Evolutionary conservation across 1,284 basidiomycete species (phyloP), one percentile per base, ranked within the genome.

Genomic region (Sparassis latifolia): DNA sequence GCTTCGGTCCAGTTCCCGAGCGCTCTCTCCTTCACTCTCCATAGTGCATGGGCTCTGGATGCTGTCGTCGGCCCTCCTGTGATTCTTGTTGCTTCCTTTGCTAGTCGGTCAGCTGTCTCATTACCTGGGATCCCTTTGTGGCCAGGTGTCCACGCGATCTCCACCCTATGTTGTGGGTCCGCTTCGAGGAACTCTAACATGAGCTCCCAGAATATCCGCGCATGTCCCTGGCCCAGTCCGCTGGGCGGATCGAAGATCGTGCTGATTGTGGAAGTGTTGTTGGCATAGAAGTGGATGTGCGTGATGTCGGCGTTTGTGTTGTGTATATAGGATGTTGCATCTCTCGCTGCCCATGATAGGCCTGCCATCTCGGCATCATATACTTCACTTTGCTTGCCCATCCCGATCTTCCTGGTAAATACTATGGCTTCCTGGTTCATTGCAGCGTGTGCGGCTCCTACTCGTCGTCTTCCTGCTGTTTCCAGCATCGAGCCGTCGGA

Each of bases 81-180:
- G 31, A 48, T 41, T 12, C 45, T 33, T n/a, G 58, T 56, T 2
- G 60, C 64, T 39, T 51, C 42, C 46, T 65, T 67, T 12, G 65
- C 66, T 0, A 67, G 58, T 31, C 55, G 33, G 51, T 68, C 66
- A 7, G 63, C 66, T 2, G 55, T 37, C 35, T 67, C 59, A 44
- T 68, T 66, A 4, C 65, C 66, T 35, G 4, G 3, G n/a, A 68
- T 60, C 7, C 54, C 59, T 9, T 42, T 49, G 51, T 68, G 66
- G n/a, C 64, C 57, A 4, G 62, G 38, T 47, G 20, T 31, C 46
- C 46, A 33, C 10, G 20, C 47, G 6, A 48, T 31, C n/a, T 39
- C 40, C n/a, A 48, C 47, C 20, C 39, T 48, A 40, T 42, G 32
- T 28, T 28, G 31, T 4, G 47, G 29, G 39, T 42, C 9, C 4